Evolutionary conservation across 257 asterid genomes (phyloP).

Genomic region (Rauvolfia tetraphylla): DNA sequence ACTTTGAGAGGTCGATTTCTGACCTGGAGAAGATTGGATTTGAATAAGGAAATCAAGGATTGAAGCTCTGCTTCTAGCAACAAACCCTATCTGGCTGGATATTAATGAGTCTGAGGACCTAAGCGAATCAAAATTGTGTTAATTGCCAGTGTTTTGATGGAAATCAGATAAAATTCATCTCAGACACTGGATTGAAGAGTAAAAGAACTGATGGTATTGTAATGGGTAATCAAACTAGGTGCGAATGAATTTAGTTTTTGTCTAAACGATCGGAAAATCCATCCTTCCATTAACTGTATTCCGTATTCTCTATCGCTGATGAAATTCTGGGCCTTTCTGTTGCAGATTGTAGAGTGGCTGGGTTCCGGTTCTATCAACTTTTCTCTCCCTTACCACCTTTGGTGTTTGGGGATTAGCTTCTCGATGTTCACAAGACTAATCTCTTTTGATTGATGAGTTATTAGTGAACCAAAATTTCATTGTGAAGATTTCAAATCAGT

Average conservation of each 20-base stretch:
- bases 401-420: not conserved
- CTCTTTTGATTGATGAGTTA: not conserved
- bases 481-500: not conserved
- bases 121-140: not conserved
- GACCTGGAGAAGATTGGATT: conserved; percentile 7
- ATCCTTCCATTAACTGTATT: not conserved
- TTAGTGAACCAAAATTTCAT: conserved; percentile 1
- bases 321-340: not conserved
- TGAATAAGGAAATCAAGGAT: not conserved
- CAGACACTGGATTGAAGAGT: conserved; percentile 3
- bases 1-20: not conserved
- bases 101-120: not conserved
- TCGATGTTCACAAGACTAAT: conserved; percentile 2
- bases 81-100: not conserved
- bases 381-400: not conserved
- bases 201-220: not conserved
- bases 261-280: not conserved
- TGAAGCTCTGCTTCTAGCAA: not conserved
- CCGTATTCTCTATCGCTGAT: not conserved
- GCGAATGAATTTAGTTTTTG: not conserved
- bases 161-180: not conserved
- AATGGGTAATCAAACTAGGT: not conserved
- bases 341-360: conserved; percentile 7
- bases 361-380: too few species aligned
- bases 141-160: not conserved